Evolutionary conservation across 176 grass and related monocot genomes (phyloP).

Genomic region (Oryza glaberrima): DNA sequence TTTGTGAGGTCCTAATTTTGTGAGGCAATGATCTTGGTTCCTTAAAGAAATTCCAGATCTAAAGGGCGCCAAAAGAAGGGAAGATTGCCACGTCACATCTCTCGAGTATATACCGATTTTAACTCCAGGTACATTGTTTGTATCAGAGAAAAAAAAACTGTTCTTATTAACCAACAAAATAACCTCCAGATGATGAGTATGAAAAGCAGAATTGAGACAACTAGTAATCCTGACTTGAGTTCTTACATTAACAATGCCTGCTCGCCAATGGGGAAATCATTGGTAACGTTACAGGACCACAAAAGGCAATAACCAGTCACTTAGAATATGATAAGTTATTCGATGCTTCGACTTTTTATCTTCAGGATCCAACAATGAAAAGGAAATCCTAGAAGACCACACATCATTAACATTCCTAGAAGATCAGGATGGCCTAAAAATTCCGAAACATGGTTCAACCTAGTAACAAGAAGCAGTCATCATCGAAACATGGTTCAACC

Average conservation of each 20-base stretch:
- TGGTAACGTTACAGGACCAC: background rate
- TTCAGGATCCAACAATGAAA: background rate
- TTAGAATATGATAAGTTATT: background rate
- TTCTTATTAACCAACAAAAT: background rate
- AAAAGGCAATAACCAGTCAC: background rate
- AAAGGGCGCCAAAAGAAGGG: no score
- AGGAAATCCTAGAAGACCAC: background rate
- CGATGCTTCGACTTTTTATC: background rate
- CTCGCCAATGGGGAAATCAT: background rate
- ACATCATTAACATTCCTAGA: background rate
- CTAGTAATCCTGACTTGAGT: background rate
- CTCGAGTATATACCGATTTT: no score
- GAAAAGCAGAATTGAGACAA: background rate
- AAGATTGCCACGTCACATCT: background rate
- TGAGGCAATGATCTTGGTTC: no score
- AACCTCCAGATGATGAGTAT: background rate
- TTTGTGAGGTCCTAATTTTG: no score
- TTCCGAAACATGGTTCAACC: background rate
- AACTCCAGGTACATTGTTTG: background rate
- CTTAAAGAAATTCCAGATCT: no score
- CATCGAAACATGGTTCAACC: background rate
- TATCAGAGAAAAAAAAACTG: background rate
- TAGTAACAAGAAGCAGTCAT: background rate
- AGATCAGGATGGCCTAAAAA: background rate
- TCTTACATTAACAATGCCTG: background rate